These are phyloP conservation scores for Fusarium oxysporum DNA, from an alignment of 2,329 filamentous ascomycete genomes.

Conservation along the genomic window DNA sequence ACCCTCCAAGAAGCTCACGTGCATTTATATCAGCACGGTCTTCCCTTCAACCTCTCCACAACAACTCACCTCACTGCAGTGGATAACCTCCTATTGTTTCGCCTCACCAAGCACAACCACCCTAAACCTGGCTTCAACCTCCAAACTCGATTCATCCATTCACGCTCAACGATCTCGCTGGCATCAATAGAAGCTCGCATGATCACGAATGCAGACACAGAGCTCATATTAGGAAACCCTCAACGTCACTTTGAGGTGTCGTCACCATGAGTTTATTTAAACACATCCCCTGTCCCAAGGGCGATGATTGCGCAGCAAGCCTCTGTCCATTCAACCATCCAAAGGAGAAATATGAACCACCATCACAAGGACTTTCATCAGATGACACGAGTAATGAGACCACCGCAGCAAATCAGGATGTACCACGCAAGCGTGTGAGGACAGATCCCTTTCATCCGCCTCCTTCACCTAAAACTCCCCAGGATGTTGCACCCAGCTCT, in stretches of 20 bases:
- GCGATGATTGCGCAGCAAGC: slow-evolving; percentile 60
- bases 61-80: slow-evolving; percentile 3
- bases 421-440: slow-evolving; percentile 48
- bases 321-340: slow-evolving; percentile 63
- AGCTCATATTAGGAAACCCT: background rate
- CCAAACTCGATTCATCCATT: background rate
- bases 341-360: slow-evolving; percentile 45
- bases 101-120: slow-evolving; percentile 7
- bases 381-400: slow-evolving; percentile 10
- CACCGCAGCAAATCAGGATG: slow-evolving; percentile 42
- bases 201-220: too few species aligned
- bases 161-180: background rate
- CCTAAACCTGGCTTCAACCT: slow-evolving; percentile 15
- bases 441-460: slow-evolving; percentile 32
- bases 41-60: background rate
- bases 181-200: background rate
- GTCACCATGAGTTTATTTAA: slow-evolving; percentile 57
- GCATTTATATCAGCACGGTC: slow-evolving; percentile 7
- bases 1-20: background rate
- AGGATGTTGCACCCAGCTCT: slow-evolving; percentile 7
- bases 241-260: background rate
- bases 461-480: slow-evolving; percentile 12
- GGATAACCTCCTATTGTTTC: slow-evolving; percentile 17
- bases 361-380: background rate
- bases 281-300: slow-evolving; percentile 63